phyloP scores from a whole-genome alignment of 1,284 basidiomycete species.

The Ustilago loliicola region DNA sequence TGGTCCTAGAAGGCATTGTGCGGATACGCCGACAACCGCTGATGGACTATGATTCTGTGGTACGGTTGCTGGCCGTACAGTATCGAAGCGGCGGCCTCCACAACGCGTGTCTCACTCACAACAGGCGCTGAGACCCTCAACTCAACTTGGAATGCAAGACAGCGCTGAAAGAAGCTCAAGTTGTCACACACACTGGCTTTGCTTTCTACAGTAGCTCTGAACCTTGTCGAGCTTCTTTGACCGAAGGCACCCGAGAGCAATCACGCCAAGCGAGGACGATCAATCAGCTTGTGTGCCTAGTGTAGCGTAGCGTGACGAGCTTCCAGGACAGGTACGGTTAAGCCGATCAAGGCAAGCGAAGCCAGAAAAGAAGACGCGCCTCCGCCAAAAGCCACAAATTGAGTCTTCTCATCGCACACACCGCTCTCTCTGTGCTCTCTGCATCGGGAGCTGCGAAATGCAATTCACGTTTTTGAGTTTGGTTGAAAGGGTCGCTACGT shows the following conservation, averaged over 20 bases:
- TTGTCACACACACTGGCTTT: background rate
- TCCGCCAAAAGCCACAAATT: background rate
- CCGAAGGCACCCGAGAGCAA: background rate
- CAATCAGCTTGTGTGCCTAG: too few species aligned
- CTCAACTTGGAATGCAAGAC: too few species aligned
- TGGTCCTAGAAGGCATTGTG: background rate
- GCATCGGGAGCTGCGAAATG: constrained; percentile 16
- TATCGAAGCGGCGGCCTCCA: constrained; percentile 1
- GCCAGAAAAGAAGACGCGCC: background rate
- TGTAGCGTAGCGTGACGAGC: background rate
- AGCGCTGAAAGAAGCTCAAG: background rate
- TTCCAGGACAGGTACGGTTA: background rate
- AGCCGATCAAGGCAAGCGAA: constrained; percentile 1
- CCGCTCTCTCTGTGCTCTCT: background rate
- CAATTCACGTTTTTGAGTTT: constrained; percentile 7
- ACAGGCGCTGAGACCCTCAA: background rate
- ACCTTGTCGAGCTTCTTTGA: background rate
- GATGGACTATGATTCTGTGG: background rate
- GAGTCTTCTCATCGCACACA: background rate
- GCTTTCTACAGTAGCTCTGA: background rate
- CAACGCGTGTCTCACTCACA: background rate
- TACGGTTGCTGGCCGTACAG: background rate
- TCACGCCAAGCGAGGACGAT: background rate
- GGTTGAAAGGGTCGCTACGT: too few species aligned
- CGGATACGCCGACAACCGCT: background rate